phyloP scores from a whole-genome alignment of 148 eudicot genomes.

The Camellia japonica region DNA sequence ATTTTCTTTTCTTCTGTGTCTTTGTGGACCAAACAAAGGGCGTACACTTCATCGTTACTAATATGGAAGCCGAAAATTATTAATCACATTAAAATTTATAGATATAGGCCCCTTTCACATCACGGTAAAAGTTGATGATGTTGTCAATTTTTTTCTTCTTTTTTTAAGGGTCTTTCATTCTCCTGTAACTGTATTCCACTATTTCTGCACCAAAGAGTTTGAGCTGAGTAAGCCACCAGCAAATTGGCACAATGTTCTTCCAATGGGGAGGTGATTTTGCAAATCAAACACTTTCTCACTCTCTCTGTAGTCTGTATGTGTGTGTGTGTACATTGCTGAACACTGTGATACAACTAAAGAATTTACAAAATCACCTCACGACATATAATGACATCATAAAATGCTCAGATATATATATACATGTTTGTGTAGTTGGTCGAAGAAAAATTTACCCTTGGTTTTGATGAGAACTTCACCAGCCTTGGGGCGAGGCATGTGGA shows the following conservation, averaged over 20 bases:
- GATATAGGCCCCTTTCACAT: background rate
- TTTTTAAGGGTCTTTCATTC: background rate
- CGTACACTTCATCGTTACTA: no score
- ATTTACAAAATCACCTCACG: background rate
- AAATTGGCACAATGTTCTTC: background rate
- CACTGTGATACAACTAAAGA: background rate
- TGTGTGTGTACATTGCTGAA: background rate
- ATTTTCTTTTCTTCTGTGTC: no score
- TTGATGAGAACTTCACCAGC: slow-evolving; percentile 87
- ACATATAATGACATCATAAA: background rate
- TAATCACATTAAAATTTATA: background rate
- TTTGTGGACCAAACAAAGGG: no score
- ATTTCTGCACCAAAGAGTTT: background rate
- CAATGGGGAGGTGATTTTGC: background rate
- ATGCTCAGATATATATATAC: background rate
- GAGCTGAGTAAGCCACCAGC: background rate
- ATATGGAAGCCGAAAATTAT: background rate
- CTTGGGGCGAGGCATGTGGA: slow-evolving; percentile 91
- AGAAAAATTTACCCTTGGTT: slow-evolving; percentile 68
- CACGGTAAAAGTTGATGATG: background rate
- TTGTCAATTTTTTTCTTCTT: background rate
- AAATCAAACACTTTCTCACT: background rate
- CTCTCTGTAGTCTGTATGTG: background rate
- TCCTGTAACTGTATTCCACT: background rate
- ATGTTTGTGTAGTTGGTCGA: background rate